Conservation (phyloP, 2,329 filamentous ascomycete genomes). For the Didymosphaeria variabile region DNA sequence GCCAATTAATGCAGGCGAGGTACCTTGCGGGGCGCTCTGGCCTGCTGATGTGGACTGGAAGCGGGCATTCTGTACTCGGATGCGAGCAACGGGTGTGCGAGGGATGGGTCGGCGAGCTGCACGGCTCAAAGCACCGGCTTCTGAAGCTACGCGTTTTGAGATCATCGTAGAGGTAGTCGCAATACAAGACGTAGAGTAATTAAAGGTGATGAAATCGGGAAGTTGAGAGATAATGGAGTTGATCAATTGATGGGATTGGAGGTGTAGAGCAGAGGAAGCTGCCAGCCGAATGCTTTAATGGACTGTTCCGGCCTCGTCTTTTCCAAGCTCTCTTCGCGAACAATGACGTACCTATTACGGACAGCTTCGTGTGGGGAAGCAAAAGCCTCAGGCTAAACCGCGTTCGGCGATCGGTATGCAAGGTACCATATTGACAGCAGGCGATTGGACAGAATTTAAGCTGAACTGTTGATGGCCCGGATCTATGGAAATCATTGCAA, state of each 20-base stretch:
- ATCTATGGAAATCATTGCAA: background rate
- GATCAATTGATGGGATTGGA: background rate
- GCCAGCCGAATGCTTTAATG: conserved; percentile 5
- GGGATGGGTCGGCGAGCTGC: conserved; percentile 39
- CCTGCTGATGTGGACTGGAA: conserved; percentile 44
- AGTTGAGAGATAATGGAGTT: background rate
- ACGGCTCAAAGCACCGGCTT: conserved; percentile 41
- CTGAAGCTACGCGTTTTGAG: conserved; percentile 44
- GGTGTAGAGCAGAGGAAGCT: background rate
- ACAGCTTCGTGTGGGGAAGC: conserved; percentile 3
- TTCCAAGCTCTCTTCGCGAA: conserved; percentile 10
- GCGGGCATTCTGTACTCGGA: conserved; percentile 42
- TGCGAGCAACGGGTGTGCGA: conserved; percentile 34
- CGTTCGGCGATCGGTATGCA: background rate
- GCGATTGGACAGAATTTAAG: conserved; percentile 5
- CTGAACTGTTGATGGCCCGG: background rate
- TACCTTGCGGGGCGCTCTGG: conserved; percentile 25
- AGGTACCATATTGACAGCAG: background rate
- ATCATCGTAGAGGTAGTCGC: conserved; percentile 31
- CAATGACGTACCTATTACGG: conserved; percentile 15
- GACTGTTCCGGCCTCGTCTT: conserved; percentile 1
- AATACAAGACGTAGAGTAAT: background rate
- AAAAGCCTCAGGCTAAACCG: background rate
- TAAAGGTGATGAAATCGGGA: background rate
- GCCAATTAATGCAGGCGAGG: conserved; percentile 55